Evolutionary conservation across 2,329 filamentous ascomycete species (phyloP), one percentile per base, ranked within the genome.

Genomic region (Ophidiomyces ophidiicola): DNA sequence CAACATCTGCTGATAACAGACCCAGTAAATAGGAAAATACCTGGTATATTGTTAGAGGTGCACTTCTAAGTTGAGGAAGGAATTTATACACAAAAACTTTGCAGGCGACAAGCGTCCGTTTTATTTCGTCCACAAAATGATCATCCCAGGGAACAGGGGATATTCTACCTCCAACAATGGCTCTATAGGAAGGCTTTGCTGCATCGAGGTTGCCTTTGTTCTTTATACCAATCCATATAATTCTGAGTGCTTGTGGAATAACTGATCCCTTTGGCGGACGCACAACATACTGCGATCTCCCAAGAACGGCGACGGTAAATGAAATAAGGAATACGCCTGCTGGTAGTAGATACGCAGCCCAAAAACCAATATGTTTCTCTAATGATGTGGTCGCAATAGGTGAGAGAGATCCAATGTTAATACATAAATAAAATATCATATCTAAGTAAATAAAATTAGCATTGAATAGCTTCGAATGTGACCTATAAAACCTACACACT

Each of bases 381-480:
- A 83, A 70, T 53, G 74, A 76, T 1, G 74, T 74, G 0, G 76
- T 83, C 5, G 72, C 75, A 49, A 84, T 68, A 39, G 74, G 63
- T 0, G 74, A 80, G 6, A 86, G 64, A 1, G 76, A 73, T n/a
- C 80, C 80, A 12, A 84, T 48, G 56, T 85, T 84, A 53, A 84
- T 82, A 58, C 74, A 79, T 56, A 71, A 66, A 60, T 82, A 82
- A 62, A 82, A 83, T 52, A 82, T 71, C 74, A 76, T 80, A 64
- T 80, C 46, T 48, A 12, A 11, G 21, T 12, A 1, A 21, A 31
- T 5, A 6, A 2, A 29, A 23, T 46, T 25, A 45, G 33, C 10
- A 32, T 29, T 11, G 19, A 17, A 7, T 30, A 15, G 25, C 10
- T 25, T 31, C 12, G 11, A 31, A 31, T 11, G 18, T 5, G 24